A percentile compares a stretch with the other conserved stretches of the same genome.
Conservation (phyloP, 768 basidiomycete species). For the Xerocomellus intermedius region DNA sequence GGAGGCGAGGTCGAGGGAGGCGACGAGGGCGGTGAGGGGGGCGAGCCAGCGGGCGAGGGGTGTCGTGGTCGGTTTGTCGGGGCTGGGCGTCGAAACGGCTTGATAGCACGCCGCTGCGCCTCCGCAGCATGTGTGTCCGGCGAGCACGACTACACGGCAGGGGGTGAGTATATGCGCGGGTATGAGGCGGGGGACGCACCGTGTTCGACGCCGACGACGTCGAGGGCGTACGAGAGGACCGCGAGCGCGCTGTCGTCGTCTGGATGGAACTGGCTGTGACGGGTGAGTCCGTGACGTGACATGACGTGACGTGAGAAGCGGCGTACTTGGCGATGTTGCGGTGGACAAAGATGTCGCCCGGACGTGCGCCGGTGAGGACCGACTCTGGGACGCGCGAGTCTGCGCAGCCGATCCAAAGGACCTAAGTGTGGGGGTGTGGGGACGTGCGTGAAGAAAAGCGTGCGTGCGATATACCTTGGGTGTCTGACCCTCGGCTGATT, state of each 20-base stretch:
- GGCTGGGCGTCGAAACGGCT: slow-evolving; percentile 29
- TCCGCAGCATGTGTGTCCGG: slow-evolving; percentile 83
- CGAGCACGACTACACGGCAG: slow-evolving; percentile 61
- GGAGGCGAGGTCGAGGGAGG: slow-evolving; percentile 43
- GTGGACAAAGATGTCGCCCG: slow-evolving; percentile 87
- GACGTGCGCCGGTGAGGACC: slow-evolving; percentile 66
- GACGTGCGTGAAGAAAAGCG: not conserved
- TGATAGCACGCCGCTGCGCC: slow-evolving; percentile 61
- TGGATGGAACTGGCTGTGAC: slow-evolving; percentile 63
- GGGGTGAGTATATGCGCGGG: not conserved
- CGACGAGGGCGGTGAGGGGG: slow-evolving; percentile 55
- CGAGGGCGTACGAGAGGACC: slow-evolving; percentile 73
- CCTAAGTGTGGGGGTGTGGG: too few species aligned
- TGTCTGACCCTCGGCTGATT: slow-evolving; percentile 60
- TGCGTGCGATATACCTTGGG: slow-evolving; percentile 50
- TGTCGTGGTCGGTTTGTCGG: slow-evolving; percentile 13
- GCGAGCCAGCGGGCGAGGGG: slow-evolving; percentile 71
- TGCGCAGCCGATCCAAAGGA: slow-evolving; percentile 81
- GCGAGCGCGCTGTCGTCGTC: slow-evolving; percentile 71
- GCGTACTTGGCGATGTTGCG: slow-evolving; percentile 87
- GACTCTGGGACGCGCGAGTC: slow-evolving; percentile 89
- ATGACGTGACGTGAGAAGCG: not conserved
- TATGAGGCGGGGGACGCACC: slow-evolving; percentile 46
- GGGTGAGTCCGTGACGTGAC: not conserved
- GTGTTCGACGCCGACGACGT: slow-evolving; percentile 70